Evolutionary conservation across 2,329 filamentous ascomycete genomes (phyloP).

Genomic region (Colletotrichum theobromicola): DNA sequence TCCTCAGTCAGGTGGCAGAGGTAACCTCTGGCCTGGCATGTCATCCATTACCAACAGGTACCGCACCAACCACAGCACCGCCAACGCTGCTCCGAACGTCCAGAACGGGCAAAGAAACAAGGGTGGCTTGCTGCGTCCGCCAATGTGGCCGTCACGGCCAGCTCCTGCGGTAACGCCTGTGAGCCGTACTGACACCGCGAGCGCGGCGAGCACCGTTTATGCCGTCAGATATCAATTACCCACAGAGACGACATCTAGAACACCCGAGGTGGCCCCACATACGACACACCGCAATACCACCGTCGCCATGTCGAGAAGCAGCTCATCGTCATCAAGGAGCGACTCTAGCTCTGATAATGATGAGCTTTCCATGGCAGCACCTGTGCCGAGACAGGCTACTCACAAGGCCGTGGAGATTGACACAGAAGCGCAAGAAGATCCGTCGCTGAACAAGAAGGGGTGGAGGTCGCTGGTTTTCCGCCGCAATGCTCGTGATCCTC

Average conservation of each 20-base stretch:
- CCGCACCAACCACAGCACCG: constrained; percentile 22
- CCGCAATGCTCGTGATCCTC: constrained; percentile 15
- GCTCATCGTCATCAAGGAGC: constrained; percentile 1
- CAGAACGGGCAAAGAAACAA: constrained; percentile 31
- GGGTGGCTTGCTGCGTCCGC: constrained; percentile 50
- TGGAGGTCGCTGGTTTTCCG: constrained; percentile 38
- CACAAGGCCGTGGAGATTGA: constrained; percentile 25
- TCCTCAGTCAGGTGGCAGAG: constrained; percentile 29
- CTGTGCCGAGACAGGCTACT: constrained; percentile 12
- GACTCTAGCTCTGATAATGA: constrained; percentile 27
- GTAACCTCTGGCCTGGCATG: constrained; percentile 44
- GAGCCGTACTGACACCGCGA: constrained; percentile 67
- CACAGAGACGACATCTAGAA: constrained; percentile 49
- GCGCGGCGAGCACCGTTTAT: constrained; percentile 69
- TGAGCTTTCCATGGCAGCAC: constrained; percentile 9
- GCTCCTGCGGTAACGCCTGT: constrained; percentile 60
- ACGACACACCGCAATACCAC: constrained; percentile 5
- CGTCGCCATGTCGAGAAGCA: not conserved
- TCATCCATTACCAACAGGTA: constrained; percentile 45
- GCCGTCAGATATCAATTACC: constrained; percentile 65
- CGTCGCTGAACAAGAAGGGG: constrained; percentile 23
- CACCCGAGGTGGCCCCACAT: constrained; percentile 8
- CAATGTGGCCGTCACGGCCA: constrained; percentile 61
- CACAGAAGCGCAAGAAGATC: constrained; percentile 28
- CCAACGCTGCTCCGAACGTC: not conserved